Conservation (phyloP, 495 filamentous ascomycete species). For the Pseudomonodictys pantanalensis region DNA sequence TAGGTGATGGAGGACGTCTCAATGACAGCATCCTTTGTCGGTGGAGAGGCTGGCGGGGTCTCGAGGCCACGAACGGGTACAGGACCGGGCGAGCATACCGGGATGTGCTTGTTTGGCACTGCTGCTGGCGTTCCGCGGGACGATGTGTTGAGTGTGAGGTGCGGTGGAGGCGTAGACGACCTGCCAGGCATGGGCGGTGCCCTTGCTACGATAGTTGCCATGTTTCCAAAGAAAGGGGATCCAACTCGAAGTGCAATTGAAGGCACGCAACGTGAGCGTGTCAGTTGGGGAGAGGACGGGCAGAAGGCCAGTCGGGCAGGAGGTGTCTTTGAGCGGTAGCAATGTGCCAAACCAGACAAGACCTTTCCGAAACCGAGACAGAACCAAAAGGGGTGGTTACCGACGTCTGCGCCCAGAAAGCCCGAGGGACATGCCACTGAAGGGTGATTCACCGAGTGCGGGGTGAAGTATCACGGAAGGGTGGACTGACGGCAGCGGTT, state of each 20-base stretch:
- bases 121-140: slow-evolving; percentile 54
- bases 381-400: neutral
- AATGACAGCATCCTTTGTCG: slow-evolving; percentile 49
- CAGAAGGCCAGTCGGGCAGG: neutral
- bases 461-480: slow-evolving; percentile 13
- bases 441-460: slow-evolving; percentile 9
- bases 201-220: slow-evolving; percentile 39
- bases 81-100: slow-evolving; percentile 76
- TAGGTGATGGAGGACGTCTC: slow-evolving; percentile 59
- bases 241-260: neutral
- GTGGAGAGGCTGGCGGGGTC: slow-evolving; percentile 66
- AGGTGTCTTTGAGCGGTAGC: neutral
- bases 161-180: slow-evolving; percentile 38
- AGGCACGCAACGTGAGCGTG: slow-evolving; percentile 4
- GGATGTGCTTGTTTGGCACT: slow-evolving; percentile 88
- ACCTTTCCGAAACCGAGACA: neutral
- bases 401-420: neutral
- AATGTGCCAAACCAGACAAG: neutral
- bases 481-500: slow-evolving; percentile 15
- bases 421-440: neutral
- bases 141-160: slow-evolving; percentile 49
- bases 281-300: neutral
- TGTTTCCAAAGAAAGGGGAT: slow-evolving; percentile 9
- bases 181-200: slow-evolving; percentile 35
- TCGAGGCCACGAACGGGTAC: slow-evolving; percentile 57